Percentiles rank a stretch among this genome's conserved stretches.
These are phyloP conservation scores for Ascochyta viciae-villosae DNA, from an alignment of 2,329 filamentous ascomycete genomes.

Conservation along the genomic window DNA sequence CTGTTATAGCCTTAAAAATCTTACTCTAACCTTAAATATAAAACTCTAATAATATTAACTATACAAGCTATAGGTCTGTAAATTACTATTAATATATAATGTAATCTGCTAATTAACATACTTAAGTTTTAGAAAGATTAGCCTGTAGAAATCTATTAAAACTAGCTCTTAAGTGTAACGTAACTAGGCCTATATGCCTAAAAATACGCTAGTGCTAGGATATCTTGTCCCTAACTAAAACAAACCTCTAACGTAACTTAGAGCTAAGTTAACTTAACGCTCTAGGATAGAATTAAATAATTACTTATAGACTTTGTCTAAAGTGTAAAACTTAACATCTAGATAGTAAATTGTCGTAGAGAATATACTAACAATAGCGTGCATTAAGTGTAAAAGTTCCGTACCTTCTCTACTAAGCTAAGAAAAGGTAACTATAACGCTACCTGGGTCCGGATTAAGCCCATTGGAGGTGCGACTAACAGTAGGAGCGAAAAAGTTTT, in stretches of 20 bases:
- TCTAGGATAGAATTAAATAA: too few relatives aligned
- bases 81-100: neutral
- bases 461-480: too few relatives aligned
- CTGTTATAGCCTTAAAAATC: neutral
- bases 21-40: slow-evolving; percentile 8
- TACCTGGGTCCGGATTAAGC: too few relatives aligned
- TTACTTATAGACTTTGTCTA: too few relatives aligned
- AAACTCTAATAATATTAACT: slow-evolving; percentile 9
- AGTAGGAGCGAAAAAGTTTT: too few relatives aligned
- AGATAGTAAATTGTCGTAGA: too few relatives aligned
- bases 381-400: too few relatives aligned
- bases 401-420: too few relatives aligned
- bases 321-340: too few relatives aligned
- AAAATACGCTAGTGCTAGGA: neutral
- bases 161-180: neutral
- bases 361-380: too few relatives aligned
- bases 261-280: neutral
- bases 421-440: too few relatives aligned
- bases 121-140: neutral
- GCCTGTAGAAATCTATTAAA: neutral
- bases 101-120: neutral
- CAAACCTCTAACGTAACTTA: neutral
- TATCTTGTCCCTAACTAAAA: neutral
- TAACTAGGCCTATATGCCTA: neutral
- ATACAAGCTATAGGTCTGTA: neutral